phyloP scores from a whole-genome alignment of 2,329 filamentous ascomycete species.

The Colletotrichum kahawae region DNA sequence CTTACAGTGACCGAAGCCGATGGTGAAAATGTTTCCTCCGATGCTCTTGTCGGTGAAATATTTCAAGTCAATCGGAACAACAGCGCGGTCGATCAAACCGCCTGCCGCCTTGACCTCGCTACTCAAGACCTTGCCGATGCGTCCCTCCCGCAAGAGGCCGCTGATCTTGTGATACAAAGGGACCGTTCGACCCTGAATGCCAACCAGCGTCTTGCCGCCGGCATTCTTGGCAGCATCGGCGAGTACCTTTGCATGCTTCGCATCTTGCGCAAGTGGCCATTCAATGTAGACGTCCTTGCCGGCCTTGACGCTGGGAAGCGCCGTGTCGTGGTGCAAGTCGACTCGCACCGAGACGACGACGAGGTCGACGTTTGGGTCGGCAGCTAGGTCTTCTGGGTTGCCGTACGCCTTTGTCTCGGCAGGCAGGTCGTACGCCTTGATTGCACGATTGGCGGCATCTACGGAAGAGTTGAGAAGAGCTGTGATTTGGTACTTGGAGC shows the following conservation, averaged over 20 bases:
- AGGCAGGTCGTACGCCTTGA: conserved; percentile 45
- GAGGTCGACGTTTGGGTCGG: conserved; percentile 56
- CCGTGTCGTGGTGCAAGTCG: conserved; percentile 53
- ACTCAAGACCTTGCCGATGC: conserved; percentile 58
- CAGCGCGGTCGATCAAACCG: conserved; percentile 38
- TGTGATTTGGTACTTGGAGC: conserved; percentile 49
- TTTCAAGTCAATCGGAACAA: conserved; percentile 36
- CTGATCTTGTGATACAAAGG: conserved; percentile 49
- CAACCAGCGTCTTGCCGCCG: conserved; percentile 43
- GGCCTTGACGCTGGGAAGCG: conserved; percentile 51
- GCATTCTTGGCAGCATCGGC: conserved; percentile 21
- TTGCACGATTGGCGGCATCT: conserved; percentile 47
- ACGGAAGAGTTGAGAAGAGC: conserved; percentile 57
- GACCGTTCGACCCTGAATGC: conserved; percentile 54
- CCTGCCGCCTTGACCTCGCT: conserved; percentile 43
- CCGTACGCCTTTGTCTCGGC: conserved; percentile 53
- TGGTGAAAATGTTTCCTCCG: conserved; percentile 49
- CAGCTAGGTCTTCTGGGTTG: conserved; percentile 49
- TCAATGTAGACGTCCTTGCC: conserved; percentile 62
- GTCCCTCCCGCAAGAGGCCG: conserved; percentile 46
- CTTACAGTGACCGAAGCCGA: conserved; percentile 42
- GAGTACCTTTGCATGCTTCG: conserved; percentile 45
- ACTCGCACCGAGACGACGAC: conserved; percentile 61
- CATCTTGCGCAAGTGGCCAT: conserved; percentile 60
- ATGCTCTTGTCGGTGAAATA: conserved; percentile 56